Evolutionary conservation across 2,329 filamentous ascomycete species (phyloP), one percentile per base, ranked within the genome.

Genomic region (Leptographium lundbergii): DNA sequence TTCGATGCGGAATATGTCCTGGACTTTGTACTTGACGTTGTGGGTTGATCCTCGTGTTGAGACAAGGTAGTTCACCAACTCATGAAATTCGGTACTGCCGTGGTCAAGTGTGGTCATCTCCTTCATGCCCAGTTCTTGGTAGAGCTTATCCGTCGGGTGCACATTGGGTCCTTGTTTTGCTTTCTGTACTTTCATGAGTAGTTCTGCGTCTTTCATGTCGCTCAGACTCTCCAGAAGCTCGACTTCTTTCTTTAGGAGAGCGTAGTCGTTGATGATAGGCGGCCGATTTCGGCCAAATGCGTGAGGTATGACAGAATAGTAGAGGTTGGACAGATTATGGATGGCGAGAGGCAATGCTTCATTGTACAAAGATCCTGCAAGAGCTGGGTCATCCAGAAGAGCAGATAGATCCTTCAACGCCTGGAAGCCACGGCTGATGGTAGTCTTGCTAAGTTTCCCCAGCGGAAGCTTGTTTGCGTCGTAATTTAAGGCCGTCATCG

Each of bases 301-400:
- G 67, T 95, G 90, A 0, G 91, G 91, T 62, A 96, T 95, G 48
- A 87, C 74, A 0, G 86, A 88, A 70, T 91, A 94, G 71, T 89
- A 95, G 13, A 77, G 74, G 66, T 95, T 91, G 36, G 89, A 91
- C 2, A 92, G 73, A 79, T 80, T 68, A 64, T 88, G 83, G 1
- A 79, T 77, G 0, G 82, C 81, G 1, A 63, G 51, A 6, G 57
- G 27, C 32, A 74, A 68, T 3, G 62, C 61, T 48, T 68, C 74
- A 5, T 67, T 66, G 66, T 82, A 79, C 50, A 73, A 68, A 13
- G 71, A 69, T 0, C 65, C 58, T 0, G 81, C 80, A 0, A 81
- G 69, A 4, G 67, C 66, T 0, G 75, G 72, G 61, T 84, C 74
- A 42, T 81, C 73, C n/a, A 92, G 71, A 4, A 91, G 72, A 4